A percentile compares a stretch with the other conserved stretches of the same genome.
These are phyloP conservation scores for Macrocybe gigantea DNA, from an alignment of 768 basidiomycete species.

Conservation along the genomic window DNA sequence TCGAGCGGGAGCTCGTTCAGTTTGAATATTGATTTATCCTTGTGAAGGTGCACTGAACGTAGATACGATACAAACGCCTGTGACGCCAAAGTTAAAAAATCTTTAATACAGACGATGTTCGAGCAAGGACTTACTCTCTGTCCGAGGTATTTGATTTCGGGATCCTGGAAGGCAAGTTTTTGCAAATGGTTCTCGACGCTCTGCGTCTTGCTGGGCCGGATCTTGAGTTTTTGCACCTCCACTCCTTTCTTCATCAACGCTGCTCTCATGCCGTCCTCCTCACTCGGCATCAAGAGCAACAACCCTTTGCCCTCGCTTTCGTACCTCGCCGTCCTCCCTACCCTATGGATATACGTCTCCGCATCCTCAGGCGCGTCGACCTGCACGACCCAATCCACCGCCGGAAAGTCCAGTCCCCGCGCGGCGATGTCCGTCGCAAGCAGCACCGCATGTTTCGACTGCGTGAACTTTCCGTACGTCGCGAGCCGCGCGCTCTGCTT, in stretches of 20 bases:
- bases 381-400: conserved; percentile 96
- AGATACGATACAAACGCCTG: conserved; percentile 96
- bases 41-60: conserved; percentile 88
- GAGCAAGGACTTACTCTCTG: conserved; percentile 60
- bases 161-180: conserved; percentile 88
- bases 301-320: conserved; percentile 85
- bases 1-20: conserved; percentile 77
- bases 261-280: conserved; percentile 85
- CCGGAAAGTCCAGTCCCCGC: conserved; percentile 92
- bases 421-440: conserved; percentile 97
- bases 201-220: conserved; percentile 81
- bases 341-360: conserved; percentile 96
- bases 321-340: conserved; percentile 92
- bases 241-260: conserved; percentile 71
- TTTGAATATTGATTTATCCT: conserved; percentile 91
- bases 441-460: conserved; percentile 76
- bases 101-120: background rate
- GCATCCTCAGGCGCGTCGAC: conserved; percentile 95
- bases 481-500: conserved; percentile 86
- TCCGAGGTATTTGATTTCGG: conserved; percentile 95
- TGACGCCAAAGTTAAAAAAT: background rate
- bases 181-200: conserved; percentile 86
- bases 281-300: conserved; percentile 80
- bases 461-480: conserved; percentile 81
- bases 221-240: conserved; percentile 74